Evolutionary conservation across 2,329 filamentous ascomycete genomes (phyloP).

Genomic region (Magnaporthiopsis poae): DNA sequence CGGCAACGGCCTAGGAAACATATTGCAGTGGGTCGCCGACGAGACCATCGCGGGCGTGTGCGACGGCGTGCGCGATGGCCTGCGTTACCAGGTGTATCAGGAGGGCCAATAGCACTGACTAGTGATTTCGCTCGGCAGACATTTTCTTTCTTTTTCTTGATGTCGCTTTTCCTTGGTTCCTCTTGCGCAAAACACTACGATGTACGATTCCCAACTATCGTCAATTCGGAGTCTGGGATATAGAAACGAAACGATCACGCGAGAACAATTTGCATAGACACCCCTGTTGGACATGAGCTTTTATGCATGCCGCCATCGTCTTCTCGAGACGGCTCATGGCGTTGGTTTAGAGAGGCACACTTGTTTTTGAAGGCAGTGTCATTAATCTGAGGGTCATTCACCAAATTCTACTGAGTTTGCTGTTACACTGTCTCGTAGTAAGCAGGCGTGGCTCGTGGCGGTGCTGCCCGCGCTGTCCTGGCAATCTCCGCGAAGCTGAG

Average conservation of each 20-base stretch:
- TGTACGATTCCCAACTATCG: background rate
- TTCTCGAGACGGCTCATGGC: background rate
- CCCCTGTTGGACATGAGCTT: background rate
- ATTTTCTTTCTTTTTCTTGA: background rate
- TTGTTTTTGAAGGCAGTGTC: background rate
- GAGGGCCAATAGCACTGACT: background rate
- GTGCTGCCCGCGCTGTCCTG: background rate
- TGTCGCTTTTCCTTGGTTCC: background rate
- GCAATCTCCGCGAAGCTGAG: background rate
- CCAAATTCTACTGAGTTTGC: background rate
- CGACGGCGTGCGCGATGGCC: conserved; percentile 6
- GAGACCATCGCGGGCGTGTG: conserved; percentile 7
- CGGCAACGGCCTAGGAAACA: conserved; percentile 2
- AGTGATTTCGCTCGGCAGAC: background rate
- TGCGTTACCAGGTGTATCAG: conserved; percentile 1
- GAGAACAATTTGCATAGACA: background rate
- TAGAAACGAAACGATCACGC: background rate
- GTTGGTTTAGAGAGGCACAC: background rate
- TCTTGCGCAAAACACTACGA: background rate
- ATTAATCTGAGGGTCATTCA: background rate
- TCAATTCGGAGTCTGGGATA: no score
- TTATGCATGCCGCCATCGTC: background rate
- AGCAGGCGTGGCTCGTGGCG: background rate
- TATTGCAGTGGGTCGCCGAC: conserved; percentile 7
- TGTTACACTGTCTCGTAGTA: background rate